Conservation (phyloP, 176 grass and related monocot genomes). For the Aegilops speltoides region DNA sequence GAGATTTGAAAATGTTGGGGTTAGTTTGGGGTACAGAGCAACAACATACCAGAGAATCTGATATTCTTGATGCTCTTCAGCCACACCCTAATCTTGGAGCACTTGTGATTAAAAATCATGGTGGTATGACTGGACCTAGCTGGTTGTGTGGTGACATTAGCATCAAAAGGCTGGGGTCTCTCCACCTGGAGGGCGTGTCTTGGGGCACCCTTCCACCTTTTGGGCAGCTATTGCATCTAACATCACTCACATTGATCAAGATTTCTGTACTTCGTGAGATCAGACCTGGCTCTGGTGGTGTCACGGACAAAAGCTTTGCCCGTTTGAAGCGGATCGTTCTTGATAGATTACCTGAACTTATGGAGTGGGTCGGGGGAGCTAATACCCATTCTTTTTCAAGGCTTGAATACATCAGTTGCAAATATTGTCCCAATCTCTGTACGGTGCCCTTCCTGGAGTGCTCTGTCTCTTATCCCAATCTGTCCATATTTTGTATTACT, state of each 20-base stretch:
- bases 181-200: too few relatives aligned
- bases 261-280: not conserved
- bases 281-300: not conserved
- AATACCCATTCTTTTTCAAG: not conserved
- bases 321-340: not conserved
- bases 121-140: too few relatives aligned
- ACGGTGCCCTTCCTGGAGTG: too few relatives aligned
- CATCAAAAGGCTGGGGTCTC: too few relatives aligned
- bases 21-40: not conserved
- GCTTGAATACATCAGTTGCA: not conserved
- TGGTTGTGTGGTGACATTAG: too few relatives aligned
- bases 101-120: too few relatives aligned
- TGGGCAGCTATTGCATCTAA: not conserved
- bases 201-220: not conserved
- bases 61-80: too few relatives aligned
- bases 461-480: too few relatives aligned
- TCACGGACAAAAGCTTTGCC: not conserved
- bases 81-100: too few relatives aligned
- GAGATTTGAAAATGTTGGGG: not conserved
- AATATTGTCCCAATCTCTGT: too few relatives aligned
- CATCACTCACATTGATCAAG: not conserved
- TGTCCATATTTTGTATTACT: rapidly evolving
- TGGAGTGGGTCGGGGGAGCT: not conserved
- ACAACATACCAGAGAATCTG: too few relatives aligned
- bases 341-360: not conserved